These are phyloP conservation scores for Diutina pseudorugosa DNA, from an alignment of 1,139 yeast genomes.

Conservation along the genomic window DNA sequence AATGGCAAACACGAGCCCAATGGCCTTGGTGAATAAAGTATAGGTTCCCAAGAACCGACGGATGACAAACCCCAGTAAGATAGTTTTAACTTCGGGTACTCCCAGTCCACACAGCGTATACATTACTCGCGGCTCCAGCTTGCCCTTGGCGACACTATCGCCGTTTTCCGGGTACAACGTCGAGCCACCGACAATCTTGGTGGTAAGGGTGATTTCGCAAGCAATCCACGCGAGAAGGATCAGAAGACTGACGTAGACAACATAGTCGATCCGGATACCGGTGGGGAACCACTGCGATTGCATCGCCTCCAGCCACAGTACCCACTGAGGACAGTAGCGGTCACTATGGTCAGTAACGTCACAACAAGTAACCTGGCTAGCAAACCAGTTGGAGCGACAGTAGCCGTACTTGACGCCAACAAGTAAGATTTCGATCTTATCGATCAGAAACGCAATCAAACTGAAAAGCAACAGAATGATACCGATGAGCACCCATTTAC, in stretches of 20 bases:
- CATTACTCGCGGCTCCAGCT: conserved; percentile 11
- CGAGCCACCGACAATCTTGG: conserved; percentile 23
- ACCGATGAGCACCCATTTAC: conserved; percentile 40
- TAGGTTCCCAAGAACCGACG: conserved; percentile 44
- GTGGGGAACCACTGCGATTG: conserved; percentile 11
- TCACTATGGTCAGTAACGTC: conserved; percentile 10
- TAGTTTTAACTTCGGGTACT: conserved; percentile 51
- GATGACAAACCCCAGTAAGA: conserved; percentile 43
- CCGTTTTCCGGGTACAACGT: conserved; percentile 4
- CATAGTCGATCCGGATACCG: conserved; percentile 16
- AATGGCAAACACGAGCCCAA: conserved; percentile 43
- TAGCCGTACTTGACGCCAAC: conserved; percentile 47
- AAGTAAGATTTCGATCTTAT: conserved; percentile 35
- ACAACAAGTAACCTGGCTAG: conserved; percentile 36
- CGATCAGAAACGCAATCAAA: conserved; percentile 39
- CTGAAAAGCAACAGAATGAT: conserved; percentile 38
- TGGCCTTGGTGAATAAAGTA: conserved; percentile 39
- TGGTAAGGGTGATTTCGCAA: conserved; percentile 35
- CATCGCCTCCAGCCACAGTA: conserved; percentile 31
- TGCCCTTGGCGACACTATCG: not conserved
- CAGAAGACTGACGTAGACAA: conserved; percentile 29
- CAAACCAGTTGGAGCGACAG: conserved; percentile 36
- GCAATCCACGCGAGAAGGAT: conserved; percentile 33
- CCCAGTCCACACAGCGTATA: conserved; percentile 56
- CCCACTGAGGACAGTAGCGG: conserved; percentile 18